Evolutionary conservation across 2,329 filamentous ascomycete species (phyloP).

Genomic region (Xylaria sp.): DNA sequence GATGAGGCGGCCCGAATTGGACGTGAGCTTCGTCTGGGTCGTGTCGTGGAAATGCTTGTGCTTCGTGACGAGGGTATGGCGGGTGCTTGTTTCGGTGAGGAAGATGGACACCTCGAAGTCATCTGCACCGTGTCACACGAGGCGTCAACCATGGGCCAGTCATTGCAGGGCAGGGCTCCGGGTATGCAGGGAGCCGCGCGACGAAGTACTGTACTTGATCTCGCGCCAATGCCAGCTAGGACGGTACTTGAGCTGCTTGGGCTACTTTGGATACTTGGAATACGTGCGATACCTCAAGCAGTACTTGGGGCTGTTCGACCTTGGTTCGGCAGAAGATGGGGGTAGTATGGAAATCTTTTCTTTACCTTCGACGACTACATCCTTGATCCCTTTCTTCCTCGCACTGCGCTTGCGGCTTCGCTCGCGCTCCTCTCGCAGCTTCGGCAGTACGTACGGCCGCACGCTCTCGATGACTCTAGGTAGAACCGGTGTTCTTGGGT

Average conservation of each 20-base stretch:
- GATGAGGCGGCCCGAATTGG: slow-evolving; percentile 72
- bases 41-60: slow-evolving; percentile 79
- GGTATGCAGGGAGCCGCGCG: slow-evolving; percentile 34
- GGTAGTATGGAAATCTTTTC: slow-evolving; percentile 10
- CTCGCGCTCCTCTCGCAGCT: slow-evolving; percentile 81
- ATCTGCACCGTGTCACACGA: slow-evolving; percentile 64
- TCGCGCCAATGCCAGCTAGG: slow-evolving; percentile 35
- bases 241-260: background rate
- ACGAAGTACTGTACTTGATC: slow-evolving; percentile 36
- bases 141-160: slow-evolving; percentile 35
- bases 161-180: slow-evolving; percentile 19
- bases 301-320: background rate
- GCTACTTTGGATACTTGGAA: background rate
- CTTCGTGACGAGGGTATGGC: slow-evolving; percentile 88
- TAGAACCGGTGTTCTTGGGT: slow-evolving; percentile 78
- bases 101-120: slow-evolving; percentile 97
- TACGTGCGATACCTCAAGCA: slow-evolving; percentile 32
- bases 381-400: slow-evolving; percentile 85
- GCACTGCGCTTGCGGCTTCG: slow-evolving; percentile 68
- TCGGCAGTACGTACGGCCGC: slow-evolving; percentile 86
- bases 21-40: slow-evolving; percentile 63
- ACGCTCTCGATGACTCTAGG: slow-evolving; percentile 86
- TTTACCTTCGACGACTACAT: slow-evolving; percentile 83
- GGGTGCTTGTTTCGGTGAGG: slow-evolving; percentile 83
- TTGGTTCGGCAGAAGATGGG: too few species aligned